A percentile compares a stretch with the other conserved stretches of the same genome.
Conservation (phyloP, 1,139 yeast genomes). For the Candida sanyaensis region DNA sequence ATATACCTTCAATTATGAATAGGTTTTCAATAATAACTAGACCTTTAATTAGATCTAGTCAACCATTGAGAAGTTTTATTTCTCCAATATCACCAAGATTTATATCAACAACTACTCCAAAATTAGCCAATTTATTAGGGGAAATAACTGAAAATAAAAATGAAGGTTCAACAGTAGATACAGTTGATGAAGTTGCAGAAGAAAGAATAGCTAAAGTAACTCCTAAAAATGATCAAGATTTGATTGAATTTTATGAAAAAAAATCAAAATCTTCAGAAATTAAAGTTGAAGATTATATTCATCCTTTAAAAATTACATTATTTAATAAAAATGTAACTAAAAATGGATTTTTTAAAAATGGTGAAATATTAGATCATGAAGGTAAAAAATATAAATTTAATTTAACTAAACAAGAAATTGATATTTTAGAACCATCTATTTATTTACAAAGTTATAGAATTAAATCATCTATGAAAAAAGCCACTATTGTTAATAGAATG, state of each 20-base stretch:
- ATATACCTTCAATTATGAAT: conserved; percentile 6
- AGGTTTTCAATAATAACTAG: conserved; percentile 11
- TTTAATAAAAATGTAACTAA: conserved; percentile 60
- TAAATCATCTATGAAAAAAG: conserved; percentile 85
- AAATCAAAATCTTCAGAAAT: conserved; percentile 31
- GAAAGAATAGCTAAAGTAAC: conserved; percentile 15
- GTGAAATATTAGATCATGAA: conserved; percentile 50
- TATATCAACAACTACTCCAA: conserved; percentile 4
- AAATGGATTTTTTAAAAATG: conserved; percentile 77
- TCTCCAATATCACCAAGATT: conserved; percentile 3
- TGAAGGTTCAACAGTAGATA: conserved; percentile 3
- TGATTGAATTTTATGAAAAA: conserved; percentile 35
- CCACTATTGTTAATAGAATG: conserved; percentile 77
- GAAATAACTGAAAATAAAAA: conserved; percentile 7
- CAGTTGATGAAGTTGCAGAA: conserved; percentile 1
- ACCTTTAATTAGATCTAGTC: conserved; percentile 6
- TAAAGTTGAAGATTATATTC: conserved; percentile 42
- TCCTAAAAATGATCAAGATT: conserved; percentile 34
- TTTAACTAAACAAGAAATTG: conserved; percentile 66
- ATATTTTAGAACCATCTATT: conserved; percentile 81
- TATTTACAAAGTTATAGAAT: conserved; percentile 77
- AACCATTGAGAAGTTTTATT: neutral
- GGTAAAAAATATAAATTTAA: conserved; percentile 57
- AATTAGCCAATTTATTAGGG: conserved; percentile 10
- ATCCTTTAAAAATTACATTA: conserved; percentile 73